phyloP scores from a whole-genome alignment of 345 rosid species.

The Citrus reticulata region DNA sequence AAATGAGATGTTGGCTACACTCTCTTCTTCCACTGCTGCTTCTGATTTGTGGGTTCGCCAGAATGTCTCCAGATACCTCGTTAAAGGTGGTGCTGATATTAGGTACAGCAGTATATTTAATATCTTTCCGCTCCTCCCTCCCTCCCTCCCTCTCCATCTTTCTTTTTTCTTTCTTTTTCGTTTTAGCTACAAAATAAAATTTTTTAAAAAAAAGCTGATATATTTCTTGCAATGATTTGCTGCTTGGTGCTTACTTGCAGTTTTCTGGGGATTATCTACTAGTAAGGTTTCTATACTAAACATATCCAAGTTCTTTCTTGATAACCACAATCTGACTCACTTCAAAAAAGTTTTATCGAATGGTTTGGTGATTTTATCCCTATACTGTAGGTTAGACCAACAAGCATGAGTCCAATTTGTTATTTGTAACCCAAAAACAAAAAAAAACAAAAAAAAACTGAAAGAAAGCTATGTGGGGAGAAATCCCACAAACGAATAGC shows the following conservation, averaged over 20 bases:
- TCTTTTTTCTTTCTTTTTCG: no score
- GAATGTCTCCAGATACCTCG: slow-evolving; percentile 68
- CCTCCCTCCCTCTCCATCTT: neutral
- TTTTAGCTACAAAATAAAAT: neutral
- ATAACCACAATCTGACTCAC: neutral
- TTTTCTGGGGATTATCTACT: neutral
- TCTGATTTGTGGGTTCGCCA: slow-evolving; percentile 80
- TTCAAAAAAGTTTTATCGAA: neutral
- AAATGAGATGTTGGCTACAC: slow-evolving; percentile 61
- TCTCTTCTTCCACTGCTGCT: slow-evolving; percentile 50
- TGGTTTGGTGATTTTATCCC: neutral
- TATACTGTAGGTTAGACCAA: neutral
- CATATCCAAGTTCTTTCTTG: neutral
- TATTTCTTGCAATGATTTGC: neutral
- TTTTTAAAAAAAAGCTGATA: neutral
- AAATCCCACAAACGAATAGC: no score
- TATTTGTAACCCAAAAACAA: no score
- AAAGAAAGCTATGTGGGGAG: no score
- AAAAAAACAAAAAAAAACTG: no score
- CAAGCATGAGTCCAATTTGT: neutral
- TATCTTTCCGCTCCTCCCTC: neutral
- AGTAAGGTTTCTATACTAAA: neutral
- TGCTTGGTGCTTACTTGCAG: neutral
- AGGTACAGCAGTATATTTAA: slow-evolving; percentile 33
- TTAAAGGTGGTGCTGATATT: slow-evolving; percentile 78